A percentile compares a stretch with the other conserved stretches of the same genome.
phyloP scores from a whole-genome alignment of 768 basidiomycete genomes.

The Mycena leptocephala region DNA sequence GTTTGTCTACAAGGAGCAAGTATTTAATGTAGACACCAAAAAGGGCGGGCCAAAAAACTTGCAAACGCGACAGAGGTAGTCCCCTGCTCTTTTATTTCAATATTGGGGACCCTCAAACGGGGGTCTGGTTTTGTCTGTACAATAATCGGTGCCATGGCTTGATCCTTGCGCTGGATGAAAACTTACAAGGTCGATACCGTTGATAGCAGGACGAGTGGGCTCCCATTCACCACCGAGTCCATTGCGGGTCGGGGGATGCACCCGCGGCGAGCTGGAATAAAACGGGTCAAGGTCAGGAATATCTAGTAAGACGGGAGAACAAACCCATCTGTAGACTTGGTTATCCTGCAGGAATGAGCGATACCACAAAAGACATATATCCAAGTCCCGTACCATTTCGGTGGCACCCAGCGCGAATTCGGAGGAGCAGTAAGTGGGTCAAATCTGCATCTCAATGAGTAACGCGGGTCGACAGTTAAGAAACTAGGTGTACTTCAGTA shows the following conservation, averaged over 20 bases:
- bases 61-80: slow-evolving; percentile 23
- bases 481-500: not conserved
- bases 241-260: not conserved
- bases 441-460: slow-evolving; percentile 8
- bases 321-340: not conserved
- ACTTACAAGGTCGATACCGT: slow-evolving; percentile 27
- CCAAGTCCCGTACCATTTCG: slow-evolving; percentile 18
- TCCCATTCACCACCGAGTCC: slow-evolving; percentile 31
- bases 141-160: not conserved
- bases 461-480: not conserved
- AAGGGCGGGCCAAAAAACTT: not conserved
- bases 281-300: no score
- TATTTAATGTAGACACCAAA: no score
- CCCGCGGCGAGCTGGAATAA: not conserved
- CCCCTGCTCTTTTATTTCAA: slow-evolving; percentile 12
- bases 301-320: not conserved
- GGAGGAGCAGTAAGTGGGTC: slow-evolving; percentile 27
- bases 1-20: slow-evolving; percentile 32
- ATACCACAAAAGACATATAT: not conserved
- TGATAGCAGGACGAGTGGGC: slow-evolving; percentile 1
- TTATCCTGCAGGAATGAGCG: slow-evolving; percentile 14
- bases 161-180: not conserved
- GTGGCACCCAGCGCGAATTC: slow-evolving; percentile 33
- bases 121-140: slow-evolving; percentile 31
- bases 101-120: slow-evolving; percentile 16